A percentile compares a stretch with the other conserved stretches of the same genome.
Evolutionary conservation across 2,329 filamentous ascomycete genomes (phyloP).

Genomic region (Chalaropsis thielavioides): DNA sequence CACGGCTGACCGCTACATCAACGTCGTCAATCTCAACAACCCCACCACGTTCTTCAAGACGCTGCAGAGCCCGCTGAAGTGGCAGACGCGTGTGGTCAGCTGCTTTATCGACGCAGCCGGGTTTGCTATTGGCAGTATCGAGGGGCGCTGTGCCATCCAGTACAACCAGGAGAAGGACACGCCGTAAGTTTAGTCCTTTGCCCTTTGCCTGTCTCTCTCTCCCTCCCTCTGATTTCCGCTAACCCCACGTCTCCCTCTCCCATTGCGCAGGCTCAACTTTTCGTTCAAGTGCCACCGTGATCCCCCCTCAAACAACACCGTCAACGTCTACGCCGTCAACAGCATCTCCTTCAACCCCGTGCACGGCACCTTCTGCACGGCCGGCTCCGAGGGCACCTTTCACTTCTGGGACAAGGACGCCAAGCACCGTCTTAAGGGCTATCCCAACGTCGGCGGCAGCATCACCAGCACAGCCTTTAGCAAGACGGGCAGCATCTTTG

Average conservation of each 20-base stretch:
- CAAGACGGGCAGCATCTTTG: conserved; percentile 67
- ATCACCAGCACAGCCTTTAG: conserved; percentile 92
- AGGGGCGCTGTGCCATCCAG: conserved; percentile 93
- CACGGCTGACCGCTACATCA: conserved; percentile 91
- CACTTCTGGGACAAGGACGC: conserved; percentile 93
- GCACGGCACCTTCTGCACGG: conserved; percentile 96
- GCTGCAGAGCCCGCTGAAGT: conserved; percentile 89
- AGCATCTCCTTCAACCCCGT: conserved; percentile 94
- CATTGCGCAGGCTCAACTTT: conserved; percentile 59
- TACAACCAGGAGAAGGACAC: conserved; percentile 95
- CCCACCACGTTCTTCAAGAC: conserved; percentile 92
- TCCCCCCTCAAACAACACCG: conserved; percentile 55
- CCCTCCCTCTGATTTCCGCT: not conserved
- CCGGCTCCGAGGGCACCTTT: conserved; percentile 90
- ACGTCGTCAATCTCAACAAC: conserved; percentile 80
- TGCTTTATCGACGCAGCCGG: conserved; percentile 87
- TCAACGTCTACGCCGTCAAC: conserved; percentile 90
- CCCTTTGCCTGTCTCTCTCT: not conserved
- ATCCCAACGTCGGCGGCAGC: conserved; percentile 66
- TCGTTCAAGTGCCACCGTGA: conserved; percentile 98
- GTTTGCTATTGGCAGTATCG: conserved; percentile 91
- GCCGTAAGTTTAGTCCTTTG: conserved; percentile 33
- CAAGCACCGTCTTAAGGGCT: conserved; percentile 81
- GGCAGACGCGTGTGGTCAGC: conserved; percentile 90
- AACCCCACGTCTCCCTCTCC: not conserved